These are phyloP conservation scores for Lagenaria siceraria DNA, from an alignment of 306 rosid species.

Conservation along the genomic window DNA sequence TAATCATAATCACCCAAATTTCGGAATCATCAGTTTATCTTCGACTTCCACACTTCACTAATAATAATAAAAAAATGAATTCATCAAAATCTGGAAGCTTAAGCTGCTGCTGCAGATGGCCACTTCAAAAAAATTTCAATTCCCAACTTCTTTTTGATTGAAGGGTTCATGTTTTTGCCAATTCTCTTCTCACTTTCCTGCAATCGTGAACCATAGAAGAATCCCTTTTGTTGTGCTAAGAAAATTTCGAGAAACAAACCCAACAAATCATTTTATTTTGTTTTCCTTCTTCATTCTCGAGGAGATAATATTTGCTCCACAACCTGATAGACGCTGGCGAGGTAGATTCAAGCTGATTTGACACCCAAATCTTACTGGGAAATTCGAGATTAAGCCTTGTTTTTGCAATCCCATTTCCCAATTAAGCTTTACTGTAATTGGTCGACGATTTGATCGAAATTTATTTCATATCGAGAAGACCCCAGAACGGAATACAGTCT, in stretches of 20 bases:
- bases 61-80: neutral
- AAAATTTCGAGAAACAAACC: neutral
- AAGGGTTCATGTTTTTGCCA: neutral
- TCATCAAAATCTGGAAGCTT: neutral
- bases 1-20: neutral
- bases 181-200: neutral
- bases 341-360: neutral
- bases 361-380: neutral
- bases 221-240: neutral
- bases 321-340: neutral
- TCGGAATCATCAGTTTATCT: neutral
- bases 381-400: neutral
- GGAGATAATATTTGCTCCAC: neutral
- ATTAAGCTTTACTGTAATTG: neutral
- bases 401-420: constrained; percentile 1
- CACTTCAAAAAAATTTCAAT: too few species aligned
- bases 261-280: neutral
- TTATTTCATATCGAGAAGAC: neutral
- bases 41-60: neutral
- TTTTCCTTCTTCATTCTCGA: neutral
- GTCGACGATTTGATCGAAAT: neutral
- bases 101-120: neutral
- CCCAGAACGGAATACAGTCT: neutral
- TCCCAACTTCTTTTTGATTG: neutral
- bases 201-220: neutral